phyloP scores from a whole-genome alignment of 148 eudicot genomes.

The Euryodendron excelsum region DNA sequence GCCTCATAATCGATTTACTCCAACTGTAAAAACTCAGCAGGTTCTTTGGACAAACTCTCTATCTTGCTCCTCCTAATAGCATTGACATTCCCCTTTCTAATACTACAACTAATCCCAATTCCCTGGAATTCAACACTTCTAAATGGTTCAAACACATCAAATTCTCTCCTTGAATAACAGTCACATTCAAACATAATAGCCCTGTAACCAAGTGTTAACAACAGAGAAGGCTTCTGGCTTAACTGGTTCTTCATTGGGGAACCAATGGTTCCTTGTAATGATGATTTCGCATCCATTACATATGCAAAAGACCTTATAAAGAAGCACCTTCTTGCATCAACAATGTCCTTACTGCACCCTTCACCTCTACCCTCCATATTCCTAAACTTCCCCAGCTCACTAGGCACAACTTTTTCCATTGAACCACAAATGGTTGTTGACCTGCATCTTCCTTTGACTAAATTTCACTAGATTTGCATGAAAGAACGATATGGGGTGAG shows the following conservation, averaged over 20 bases:
- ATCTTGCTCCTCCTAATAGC: constrained; percentile 30
- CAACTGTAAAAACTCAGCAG: no score
- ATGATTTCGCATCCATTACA: constrained; percentile 66
- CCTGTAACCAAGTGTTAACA: constrained; percentile 39
- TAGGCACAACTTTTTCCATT: constrained; percentile 50
- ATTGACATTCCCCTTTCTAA: constrained; percentile 13
- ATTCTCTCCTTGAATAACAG: constrained; percentile 59
- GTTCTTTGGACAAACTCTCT: constrained; percentile 79
- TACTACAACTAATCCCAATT: constrained; percentile 1
- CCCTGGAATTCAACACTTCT: constrained; percentile 15
- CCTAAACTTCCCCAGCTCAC: constrained; percentile 75
- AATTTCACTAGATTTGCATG: constrained; percentile 35
- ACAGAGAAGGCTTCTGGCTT: constrained; percentile 34
- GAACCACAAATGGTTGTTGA: not conserved
- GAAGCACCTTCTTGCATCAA: constrained; percentile 70
- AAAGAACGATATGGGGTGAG: constrained; percentile 16
- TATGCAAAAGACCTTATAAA: constrained; percentile 95
- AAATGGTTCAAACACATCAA: constrained; percentile 48
- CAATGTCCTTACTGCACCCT: constrained; percentile 12
- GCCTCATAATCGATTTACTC: no score
- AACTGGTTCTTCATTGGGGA: constrained; percentile 51
- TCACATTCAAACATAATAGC: constrained; percentile 73
- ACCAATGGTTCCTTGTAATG: constrained; percentile 67
- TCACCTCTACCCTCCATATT: constrained; percentile 53
- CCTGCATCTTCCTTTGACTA: constrained; percentile 11